phyloP scores from a whole-genome alignment of 2,329 filamentous ascomycete species.

The Moelleriella libera region DNA sequence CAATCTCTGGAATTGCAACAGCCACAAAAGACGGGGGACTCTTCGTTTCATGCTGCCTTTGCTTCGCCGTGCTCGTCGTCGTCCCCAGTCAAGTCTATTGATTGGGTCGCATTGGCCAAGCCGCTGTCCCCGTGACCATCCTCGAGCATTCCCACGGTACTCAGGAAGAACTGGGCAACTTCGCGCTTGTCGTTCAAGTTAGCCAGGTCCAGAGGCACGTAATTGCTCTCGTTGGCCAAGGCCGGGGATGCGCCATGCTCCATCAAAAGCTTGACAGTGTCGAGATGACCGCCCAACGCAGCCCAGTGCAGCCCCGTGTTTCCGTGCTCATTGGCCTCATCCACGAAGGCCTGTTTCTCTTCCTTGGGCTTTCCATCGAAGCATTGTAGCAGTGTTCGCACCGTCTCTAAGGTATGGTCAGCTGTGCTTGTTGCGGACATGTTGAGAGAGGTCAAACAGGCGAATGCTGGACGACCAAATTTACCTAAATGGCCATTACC shows the following conservation, averaged over 20 bases:
- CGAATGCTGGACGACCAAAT: too few species aligned
- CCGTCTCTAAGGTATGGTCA: constrained; percentile 22
- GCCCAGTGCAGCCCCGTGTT: constrained; percentile 95
- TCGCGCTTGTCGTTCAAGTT: constrained; percentile 54
- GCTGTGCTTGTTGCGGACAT: neutral
- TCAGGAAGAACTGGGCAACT: constrained; percentile 47
- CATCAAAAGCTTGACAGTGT: constrained; percentile 64
- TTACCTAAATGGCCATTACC: constrained; percentile 83
- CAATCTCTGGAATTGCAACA: too few species aligned
- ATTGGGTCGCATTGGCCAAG: constrained; percentile 22
- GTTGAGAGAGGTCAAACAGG: neutral
- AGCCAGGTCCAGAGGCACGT: constrained; percentile 64
- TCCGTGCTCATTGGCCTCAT: constrained; percentile 62
- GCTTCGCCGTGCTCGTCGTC: constrained; percentile 11
- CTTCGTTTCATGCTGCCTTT: constrained; percentile 1
- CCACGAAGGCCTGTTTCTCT: constrained; percentile 40
- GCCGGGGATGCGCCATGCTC: constrained; percentile 64
- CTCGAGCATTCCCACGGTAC: constrained; percentile 32
- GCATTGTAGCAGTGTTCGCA: constrained; percentile 26
- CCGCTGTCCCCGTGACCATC: constrained; percentile 30
- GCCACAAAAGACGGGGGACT: neutral
- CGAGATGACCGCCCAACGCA: constrained; percentile 74
- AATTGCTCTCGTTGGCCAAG: constrained; percentile 69
- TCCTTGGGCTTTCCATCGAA: constrained; percentile 24
- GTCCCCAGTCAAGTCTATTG: constrained; percentile 21